Percentiles rank a stretch among this genome's conserved stretches.
These are phyloP conservation scores for Cornus controversa DNA, from an alignment of 148 eudicot species.

Conservation along the genomic window DNA sequence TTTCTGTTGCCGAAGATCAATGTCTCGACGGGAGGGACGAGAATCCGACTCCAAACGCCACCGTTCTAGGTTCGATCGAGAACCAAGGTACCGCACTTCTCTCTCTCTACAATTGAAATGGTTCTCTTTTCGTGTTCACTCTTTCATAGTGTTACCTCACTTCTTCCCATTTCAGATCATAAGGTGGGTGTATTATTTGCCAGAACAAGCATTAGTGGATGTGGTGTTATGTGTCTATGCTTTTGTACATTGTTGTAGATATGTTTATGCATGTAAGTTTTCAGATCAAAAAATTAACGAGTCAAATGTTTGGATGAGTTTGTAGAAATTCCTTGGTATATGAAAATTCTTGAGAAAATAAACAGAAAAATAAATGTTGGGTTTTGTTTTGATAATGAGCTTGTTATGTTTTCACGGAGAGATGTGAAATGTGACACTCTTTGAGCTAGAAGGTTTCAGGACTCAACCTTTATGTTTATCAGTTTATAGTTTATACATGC, in stretches of 20 bases:
- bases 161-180: neutral
- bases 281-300: neutral
- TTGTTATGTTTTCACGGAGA: neutral
- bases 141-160: neutral
- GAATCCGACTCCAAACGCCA: conserved; percentile 52
- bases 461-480: neutral
- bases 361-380: neutral
- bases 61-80: conserved; percentile 61
- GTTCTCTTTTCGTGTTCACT: neutral
- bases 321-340: neutral
- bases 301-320: neutral
- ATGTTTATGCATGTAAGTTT: neutral
- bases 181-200: neutral
- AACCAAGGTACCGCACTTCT: conserved; percentile 42
- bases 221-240: neutral
- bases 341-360: neutral
- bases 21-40: conserved; percentile 53
- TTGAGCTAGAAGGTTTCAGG: no score
- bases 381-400: no score
- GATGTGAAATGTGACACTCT: neutral
- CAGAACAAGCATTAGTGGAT: neutral
- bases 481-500: neutral
- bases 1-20: neutral
- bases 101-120: neutral
- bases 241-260: neutral